Evolutionary conservation across 768 basidiomycete species (phyloP).

Genomic region (Piloderma croceum): DNA sequence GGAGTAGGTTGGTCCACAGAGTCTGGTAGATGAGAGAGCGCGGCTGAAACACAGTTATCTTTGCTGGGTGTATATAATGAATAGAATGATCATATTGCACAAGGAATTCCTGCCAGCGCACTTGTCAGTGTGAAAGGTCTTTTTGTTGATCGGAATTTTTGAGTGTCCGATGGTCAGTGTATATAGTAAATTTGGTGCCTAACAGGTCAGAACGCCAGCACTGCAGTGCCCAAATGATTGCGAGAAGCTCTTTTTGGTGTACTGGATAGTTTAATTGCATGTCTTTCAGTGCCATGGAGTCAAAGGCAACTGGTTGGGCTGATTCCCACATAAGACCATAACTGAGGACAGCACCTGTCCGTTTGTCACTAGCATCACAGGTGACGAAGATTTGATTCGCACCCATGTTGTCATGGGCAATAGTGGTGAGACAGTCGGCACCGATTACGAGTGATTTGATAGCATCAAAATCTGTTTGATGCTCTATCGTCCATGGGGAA

Average conservation of each 20-base stretch:
- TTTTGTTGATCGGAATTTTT: slow-evolving; percentile 17
- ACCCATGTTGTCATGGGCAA: slow-evolving; percentile 27
- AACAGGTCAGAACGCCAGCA: slow-evolving; percentile 1
- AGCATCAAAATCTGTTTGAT: slow-evolving; percentile 31
- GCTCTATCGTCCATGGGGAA: slow-evolving; percentile 20
- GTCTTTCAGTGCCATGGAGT: slow-evolving; percentile 16
- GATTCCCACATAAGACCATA: slow-evolving; percentile 26
- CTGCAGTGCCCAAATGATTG: slow-evolving; percentile 22
- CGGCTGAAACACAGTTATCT: slow-evolving; percentile 21
- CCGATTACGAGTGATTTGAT: slow-evolving; percentile 26
- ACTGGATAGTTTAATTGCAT: slow-evolving; percentile 25
- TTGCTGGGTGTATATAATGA: slow-evolving; percentile 19
- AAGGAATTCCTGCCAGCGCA: slow-evolving; percentile 22
- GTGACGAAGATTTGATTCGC: slow-evolving; percentile 30
- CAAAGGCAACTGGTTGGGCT: slow-evolving; percentile 29
- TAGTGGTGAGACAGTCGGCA: slow-evolving; percentile 21
- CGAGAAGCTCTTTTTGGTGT: slow-evolving; percentile 25
- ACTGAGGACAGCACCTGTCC: slow-evolving; percentile 26
- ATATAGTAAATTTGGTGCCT: slow-evolving; percentile 6
- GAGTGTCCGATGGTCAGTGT: slow-evolving; percentile 26
- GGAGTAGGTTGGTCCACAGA: not conserved
- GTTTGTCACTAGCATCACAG: slow-evolving; percentile 25
- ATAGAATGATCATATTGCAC: slow-evolving; percentile 22
- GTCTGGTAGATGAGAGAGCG: slow-evolving; percentile 17
- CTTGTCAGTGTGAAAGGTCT: slow-evolving; percentile 18